These are phyloP conservation scores for Arachnomyces sp. DNA, from an alignment of 2,329 filamentous ascomycete genomes.

Conservation along the genomic window DNA sequence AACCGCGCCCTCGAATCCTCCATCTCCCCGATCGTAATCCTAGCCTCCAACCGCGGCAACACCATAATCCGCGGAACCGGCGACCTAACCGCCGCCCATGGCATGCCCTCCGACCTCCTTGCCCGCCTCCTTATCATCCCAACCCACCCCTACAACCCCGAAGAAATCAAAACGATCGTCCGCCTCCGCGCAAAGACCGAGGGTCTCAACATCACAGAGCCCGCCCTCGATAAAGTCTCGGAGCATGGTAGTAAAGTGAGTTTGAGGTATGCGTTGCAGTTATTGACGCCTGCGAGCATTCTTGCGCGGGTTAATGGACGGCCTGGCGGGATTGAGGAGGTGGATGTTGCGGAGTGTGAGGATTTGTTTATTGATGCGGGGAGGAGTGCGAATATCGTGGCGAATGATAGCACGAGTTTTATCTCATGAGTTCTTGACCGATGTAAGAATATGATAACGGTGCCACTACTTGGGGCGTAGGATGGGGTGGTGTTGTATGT, in stretches of 20 bases:
- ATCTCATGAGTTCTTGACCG: slow-evolving; percentile 44
- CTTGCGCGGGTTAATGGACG: slow-evolving; percentile 76
- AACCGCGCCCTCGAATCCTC: slow-evolving; percentile 94
- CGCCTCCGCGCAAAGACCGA: slow-evolving; percentile 75
- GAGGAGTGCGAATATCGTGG: slow-evolving; percentile 64
- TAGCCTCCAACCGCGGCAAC: slow-evolving; percentile 93
- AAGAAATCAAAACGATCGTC: slow-evolving; percentile 90
- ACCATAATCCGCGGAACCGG: slow-evolving; percentile 84
- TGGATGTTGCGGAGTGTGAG: slow-evolving; percentile 72
- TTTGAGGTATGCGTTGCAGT: slow-evolving; percentile 83
- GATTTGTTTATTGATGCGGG: slow-evolving; percentile 76
- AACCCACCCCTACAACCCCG: slow-evolving; percentile 76
- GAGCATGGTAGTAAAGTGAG: slow-evolving; percentile 82
- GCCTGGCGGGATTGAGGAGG: slow-evolving; percentile 61
- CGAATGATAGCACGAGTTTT: slow-evolving; percentile 57
- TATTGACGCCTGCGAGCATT: slow-evolving; percentile 84
- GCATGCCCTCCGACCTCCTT: slow-evolving; percentile 87
- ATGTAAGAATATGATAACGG: slow-evolving; percentile 1
- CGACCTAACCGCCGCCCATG: slow-evolving; percentile 73
- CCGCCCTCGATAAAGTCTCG: slow-evolving; percentile 77
- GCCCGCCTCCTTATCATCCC: slow-evolving; percentile 92
- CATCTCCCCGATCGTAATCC: slow-evolving; percentile 93
- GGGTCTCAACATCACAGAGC: slow-evolving; percentile 67
- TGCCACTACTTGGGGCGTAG: slow-evolving; percentile 1
- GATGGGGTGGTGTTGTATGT: slow-evolving; percentile 3